Conservation (phyloP, 2,329 filamentous ascomycete genomes). For the Fusarium sp. region DNA sequence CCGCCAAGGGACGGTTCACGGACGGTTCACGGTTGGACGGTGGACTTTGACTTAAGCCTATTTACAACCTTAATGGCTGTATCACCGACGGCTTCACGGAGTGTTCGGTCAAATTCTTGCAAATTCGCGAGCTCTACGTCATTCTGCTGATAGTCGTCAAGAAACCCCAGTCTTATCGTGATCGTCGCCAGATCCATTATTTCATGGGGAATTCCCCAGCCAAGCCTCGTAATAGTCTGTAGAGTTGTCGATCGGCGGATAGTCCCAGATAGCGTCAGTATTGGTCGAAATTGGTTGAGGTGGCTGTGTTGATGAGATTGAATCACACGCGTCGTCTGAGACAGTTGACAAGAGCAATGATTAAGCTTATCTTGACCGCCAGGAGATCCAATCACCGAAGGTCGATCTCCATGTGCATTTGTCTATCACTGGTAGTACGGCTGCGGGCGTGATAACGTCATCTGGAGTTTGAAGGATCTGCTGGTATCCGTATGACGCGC, state of each 20-base stretch:
- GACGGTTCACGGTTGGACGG: neutral
- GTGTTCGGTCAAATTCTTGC: slow-evolving; percentile 1
- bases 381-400: neutral
- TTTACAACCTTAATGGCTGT: slow-evolving; percentile 40
- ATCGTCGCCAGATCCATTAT: slow-evolving; percentile 24
- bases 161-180: slow-evolving; percentile 24
- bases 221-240: slow-evolving; percentile 16
- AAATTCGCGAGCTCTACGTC: neutral
- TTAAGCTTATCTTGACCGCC: slow-evolving; percentile 35
- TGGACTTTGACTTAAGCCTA: slow-evolving; percentile 30
- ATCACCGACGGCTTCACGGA: slow-evolving; percentile 17
- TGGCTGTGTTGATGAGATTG: slow-evolving; percentile 14
- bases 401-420: neutral
- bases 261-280: neutral
- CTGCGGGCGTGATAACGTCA: neutral
- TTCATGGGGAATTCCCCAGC: slow-evolving; percentile 1
- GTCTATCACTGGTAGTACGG: neutral
- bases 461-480: neutral
- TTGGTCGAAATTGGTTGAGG: slow-evolving; percentile 9
- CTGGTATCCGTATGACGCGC: neutral
- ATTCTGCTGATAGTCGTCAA: neutral
- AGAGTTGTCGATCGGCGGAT: slow-evolving; percentile 18
- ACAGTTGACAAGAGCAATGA: slow-evolving; percentile 29
- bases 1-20: neutral
- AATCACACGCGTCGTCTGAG: slow-evolving; percentile 34